Percentiles rank a stretch among this genome's conserved stretches.
Evolutionary conservation across 805 yeast species (phyloP).

Genomic region (Yarrowia keelungensis): DNA sequence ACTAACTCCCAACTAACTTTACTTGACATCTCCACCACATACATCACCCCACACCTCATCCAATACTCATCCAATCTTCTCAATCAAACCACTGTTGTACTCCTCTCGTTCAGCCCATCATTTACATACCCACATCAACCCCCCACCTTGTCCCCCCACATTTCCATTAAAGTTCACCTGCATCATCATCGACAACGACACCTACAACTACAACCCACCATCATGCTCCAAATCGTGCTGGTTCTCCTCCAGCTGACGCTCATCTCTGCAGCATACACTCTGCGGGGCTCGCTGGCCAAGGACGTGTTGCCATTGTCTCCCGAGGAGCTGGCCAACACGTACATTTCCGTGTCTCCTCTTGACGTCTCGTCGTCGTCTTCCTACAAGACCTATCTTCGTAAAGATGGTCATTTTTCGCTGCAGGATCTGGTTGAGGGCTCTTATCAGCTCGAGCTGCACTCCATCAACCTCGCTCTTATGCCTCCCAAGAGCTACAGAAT

Average conservation of each 20-base stretch:
- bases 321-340: conserved; percentile 24
- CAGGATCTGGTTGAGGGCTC: conserved; percentile 45
- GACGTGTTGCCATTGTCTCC: conserved; percentile 3
- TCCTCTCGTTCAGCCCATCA: background rate
- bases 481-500: conserved; percentile 41
- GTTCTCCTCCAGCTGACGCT: conserved; percentile 3
- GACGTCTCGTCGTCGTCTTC: background rate
- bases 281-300: conserved; percentile 32
- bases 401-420: conserved; percentile 45
- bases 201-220: background rate
- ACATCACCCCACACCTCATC: too few relatives aligned
- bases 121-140: background rate
- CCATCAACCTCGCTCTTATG: conserved; percentile 41
- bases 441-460: conserved; percentile 43
- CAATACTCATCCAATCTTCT: too few relatives aligned
- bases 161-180: background rate
- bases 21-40: too few relatives aligned
- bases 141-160: background rate
- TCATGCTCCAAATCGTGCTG: conserved; percentile 27
- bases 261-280: conserved; percentile 27
- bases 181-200: conserved; percentile 2
- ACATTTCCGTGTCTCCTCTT: background rate
- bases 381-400: conserved; percentile 36
- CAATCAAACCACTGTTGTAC: background rate
- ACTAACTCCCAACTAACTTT: too few relatives aligned